Conservation (phyloP, 208 protist genomes). For the Leishmania turanica region DNA sequence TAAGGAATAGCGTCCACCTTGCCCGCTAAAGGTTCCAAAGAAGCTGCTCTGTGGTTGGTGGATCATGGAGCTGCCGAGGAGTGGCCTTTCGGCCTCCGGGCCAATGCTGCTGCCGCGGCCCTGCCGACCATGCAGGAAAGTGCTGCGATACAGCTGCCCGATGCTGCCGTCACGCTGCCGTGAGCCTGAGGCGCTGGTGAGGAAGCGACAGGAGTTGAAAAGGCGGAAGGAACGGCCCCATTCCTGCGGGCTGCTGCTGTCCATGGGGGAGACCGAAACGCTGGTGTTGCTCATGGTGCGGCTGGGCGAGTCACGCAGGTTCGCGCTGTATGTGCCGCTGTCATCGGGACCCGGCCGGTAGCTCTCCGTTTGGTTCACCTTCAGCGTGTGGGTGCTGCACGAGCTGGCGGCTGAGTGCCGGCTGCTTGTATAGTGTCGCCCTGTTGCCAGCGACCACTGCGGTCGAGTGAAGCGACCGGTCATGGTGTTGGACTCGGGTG, state of each 20-base stretch:
- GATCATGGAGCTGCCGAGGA: slow-evolving; percentile 11
- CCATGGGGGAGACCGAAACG: slow-evolving; percentile 56
- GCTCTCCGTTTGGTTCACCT: slow-evolving; percentile 42
- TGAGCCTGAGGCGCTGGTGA: slow-evolving; percentile 26
- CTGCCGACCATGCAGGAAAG: slow-evolving; percentile 21
- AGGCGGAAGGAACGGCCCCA: slow-evolving; percentile 82
- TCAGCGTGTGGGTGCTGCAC: slow-evolving; percentile 30
- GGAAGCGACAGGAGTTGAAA: slow-evolving; percentile 56
- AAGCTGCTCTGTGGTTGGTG: slow-evolving; percentile 32
- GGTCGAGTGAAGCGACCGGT: slow-evolving; percentile 58
- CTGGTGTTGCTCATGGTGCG: slow-evolving; percentile 66
- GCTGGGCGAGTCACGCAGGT: slow-evolving; percentile 33
- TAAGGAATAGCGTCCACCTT: slow-evolving; percentile 16
- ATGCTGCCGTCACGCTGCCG: slow-evolving; percentile 38
- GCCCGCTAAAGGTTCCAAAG: slow-evolving; percentile 13
- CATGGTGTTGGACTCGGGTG: slow-evolving; percentile 49
- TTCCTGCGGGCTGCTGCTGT: slow-evolving; percentile 54
- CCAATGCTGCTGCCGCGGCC: slow-evolving; percentile 29
- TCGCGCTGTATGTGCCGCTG: slow-evolving; percentile 30
- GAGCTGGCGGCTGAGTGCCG: slow-evolving; percentile 25
- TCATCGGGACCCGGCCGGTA: slow-evolving; percentile 29
- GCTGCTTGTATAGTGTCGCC: slow-evolving; percentile 20
- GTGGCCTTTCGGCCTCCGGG: slow-evolving; percentile 18
- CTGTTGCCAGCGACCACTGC: slow-evolving; percentile 41
- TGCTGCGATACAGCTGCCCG: slow-evolving; percentile 37